Conservation (phyloP, 441 rosid species). For the Kokia cookei region DNA sequence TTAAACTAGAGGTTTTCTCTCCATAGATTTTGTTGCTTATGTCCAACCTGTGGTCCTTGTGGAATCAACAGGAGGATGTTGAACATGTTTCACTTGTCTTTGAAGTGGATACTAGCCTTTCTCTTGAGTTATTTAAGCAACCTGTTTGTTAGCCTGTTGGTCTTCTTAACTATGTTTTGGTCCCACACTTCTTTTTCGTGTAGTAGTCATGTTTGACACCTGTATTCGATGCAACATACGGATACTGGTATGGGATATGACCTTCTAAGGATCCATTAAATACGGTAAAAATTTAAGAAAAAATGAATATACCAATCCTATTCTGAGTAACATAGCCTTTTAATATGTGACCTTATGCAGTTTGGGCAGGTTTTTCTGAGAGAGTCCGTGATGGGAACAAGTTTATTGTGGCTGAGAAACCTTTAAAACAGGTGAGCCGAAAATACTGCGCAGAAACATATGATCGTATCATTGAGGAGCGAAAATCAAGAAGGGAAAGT, state of each 20-base stretch:
- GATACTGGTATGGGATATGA: not conserved
- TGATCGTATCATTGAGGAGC: constrained; percentile 57
- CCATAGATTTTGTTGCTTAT: not conserved
- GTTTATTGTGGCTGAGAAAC: constrained; percentile 73
- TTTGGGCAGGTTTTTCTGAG: constrained; percentile 97
- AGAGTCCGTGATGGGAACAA: constrained; percentile 77
- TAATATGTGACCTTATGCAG: constrained; percentile 27
- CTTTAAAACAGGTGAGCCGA: constrained; percentile 41
- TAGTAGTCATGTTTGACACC: not conserved
- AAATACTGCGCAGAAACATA: constrained; percentile 58
- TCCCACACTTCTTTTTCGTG: not conserved
- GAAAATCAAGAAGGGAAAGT: constrained; percentile 52
- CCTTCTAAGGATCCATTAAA: not conserved
- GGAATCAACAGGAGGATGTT: not conserved
- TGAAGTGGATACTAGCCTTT: not conserved
- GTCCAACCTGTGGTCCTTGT: not conserved
- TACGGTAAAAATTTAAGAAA: not conserved
- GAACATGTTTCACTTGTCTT: not conserved
- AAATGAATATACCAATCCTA: too few species aligned
- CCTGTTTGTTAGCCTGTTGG: not conserved
- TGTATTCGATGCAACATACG: too few species aligned
- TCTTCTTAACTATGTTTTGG: constrained; percentile 1
- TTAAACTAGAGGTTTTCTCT: not conserved
- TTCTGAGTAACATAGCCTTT: not conserved
- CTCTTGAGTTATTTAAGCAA: not conserved